These are phyloP conservation scores for Lasiodiplodia gonubiensis DNA, from an alignment of 2,329 filamentous ascomycete species.

Conservation along the genomic window DNA sequence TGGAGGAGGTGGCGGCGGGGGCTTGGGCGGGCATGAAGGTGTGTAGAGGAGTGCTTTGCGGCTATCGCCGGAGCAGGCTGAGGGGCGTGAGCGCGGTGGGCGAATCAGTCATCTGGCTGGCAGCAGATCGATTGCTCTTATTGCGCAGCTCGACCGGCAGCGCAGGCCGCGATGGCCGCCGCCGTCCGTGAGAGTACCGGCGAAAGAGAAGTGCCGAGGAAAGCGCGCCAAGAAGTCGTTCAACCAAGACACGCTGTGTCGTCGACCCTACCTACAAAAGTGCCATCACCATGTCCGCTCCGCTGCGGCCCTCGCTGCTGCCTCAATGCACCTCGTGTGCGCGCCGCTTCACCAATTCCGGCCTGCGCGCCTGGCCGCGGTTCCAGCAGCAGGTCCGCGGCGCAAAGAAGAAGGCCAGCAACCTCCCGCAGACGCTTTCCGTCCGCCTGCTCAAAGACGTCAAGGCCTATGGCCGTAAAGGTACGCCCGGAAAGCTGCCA, in stretches of 20 bases:
- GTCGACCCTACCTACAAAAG: conserved; percentile 13
- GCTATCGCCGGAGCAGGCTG: conserved; percentile 16
- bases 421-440: conserved; percentile 44
- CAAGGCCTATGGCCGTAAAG: conserved; percentile 55
- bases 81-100: conserved; percentile 12
- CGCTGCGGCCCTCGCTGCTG: conserved; percentile 40
- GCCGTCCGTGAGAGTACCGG: conserved; percentile 24
- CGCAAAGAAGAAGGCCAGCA: conserved; percentile 46
- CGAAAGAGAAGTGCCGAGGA: conserved; percentile 15
- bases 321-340: conserved; percentile 49
- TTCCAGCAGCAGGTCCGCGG: conserved; percentile 48
- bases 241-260: not conserved
- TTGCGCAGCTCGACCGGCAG: conserved; percentile 7
- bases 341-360: conserved; percentile 41
- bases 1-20: conserved; percentile 9
- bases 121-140: conserved; percentile 17
- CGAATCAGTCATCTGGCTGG: conserved; percentile 12
- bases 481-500: conserved; percentile 34
- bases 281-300: conserved; percentile 40
- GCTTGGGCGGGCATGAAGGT: conserved; percentile 32
- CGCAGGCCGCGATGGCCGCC: conserved; percentile 9
- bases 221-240: not conserved
- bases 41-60: not conserved
- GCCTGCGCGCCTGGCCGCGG: conserved; percentile 35
- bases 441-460: conserved; percentile 60